A percentile compares a stretch with the other conserved stretches of the same genome.
These are phyloP conservation scores for Tilletia indica DNA, from an alignment of 1,284 basidiomycete species.

Conservation along the genomic window DNA sequence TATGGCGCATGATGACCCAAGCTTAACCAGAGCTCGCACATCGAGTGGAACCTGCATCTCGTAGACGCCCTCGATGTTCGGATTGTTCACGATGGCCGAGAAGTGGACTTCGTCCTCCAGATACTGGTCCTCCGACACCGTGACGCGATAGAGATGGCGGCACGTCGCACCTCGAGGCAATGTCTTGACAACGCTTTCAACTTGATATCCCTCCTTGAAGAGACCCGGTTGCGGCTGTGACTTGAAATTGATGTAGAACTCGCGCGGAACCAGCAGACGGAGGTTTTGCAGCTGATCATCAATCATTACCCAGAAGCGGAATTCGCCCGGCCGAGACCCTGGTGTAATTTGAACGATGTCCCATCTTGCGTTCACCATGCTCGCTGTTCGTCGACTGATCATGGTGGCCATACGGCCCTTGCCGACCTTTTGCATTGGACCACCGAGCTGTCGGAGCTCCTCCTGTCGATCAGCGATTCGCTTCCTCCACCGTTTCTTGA, in stretches of 20 bases:
- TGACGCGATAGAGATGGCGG: conserved; percentile 77
- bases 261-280: conserved; percentile 78
- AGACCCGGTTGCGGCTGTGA: conserved; percentile 64
- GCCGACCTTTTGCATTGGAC: conserved; percentile 24
- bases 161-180: conserved; percentile 78
- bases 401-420: conserved; percentile 62
- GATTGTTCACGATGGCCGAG: conserved; percentile 85
- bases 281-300: conserved; percentile 76
- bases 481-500: conserved; percentile 77
- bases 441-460: conserved; percentile 20
- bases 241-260: conserved; percentile 91
- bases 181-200: conserved; percentile 72
- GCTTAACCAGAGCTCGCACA: conserved; percentile 75
- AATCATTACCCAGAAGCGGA: conserved; percentile 82
- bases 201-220: conserved; percentile 69
- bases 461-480: conserved; percentile 12
- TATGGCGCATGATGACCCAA: conserved; percentile 78
- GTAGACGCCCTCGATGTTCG: conserved; percentile 91
- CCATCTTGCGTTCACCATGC: conserved; percentile 74
- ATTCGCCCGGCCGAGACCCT: conserved; percentile 76
- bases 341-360: conserved; percentile 87
- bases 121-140: conserved; percentile 80
- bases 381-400: conserved; percentile 70
- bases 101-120: conserved; percentile 85
- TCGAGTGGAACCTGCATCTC: conserved; percentile 87